Evolutionary conservation across 495 filamentous ascomycete genomes (phyloP).

Genomic region (Aspergillus sparsus): DNA sequence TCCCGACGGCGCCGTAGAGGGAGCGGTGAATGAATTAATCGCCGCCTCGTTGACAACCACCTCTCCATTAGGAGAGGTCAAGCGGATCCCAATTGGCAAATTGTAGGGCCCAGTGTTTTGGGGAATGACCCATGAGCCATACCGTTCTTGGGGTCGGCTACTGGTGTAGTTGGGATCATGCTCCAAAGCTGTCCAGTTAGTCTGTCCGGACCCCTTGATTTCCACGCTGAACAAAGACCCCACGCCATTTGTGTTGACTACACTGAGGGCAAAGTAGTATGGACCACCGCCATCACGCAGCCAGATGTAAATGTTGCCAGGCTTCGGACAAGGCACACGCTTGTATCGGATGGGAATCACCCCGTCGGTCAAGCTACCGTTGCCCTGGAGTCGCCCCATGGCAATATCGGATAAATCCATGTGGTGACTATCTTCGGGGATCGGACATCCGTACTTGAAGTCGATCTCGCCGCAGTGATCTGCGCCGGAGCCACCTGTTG

Average conservation of each 20-base stretch:
- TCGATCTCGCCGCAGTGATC: not conserved
- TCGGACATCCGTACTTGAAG: not conserved
- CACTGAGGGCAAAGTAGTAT: not conserved
- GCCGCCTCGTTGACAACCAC: not conserved
- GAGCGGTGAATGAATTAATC: not conserved
- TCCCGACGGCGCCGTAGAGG: not conserved
- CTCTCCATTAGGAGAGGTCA: not conserved
- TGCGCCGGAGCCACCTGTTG: not conserved
- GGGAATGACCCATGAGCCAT: not conserved
- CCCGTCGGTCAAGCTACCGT: not conserved
- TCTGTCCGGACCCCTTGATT: not conserved
- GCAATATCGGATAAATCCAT: not conserved
- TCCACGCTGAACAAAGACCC: not conserved
- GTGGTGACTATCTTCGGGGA: conserved; percentile 1
- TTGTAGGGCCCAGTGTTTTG: not conserved
- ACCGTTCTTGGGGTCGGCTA: not conserved
- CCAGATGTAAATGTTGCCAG: not conserved
- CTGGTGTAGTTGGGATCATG: not conserved
- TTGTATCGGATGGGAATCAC: not conserved
- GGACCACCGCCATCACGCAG: not conserved
- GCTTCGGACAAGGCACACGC: not conserved
- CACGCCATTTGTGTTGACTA: not conserved
- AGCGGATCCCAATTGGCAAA: not conserved
- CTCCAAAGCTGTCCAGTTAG: not conserved
- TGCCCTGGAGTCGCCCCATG: not conserved